These are phyloP conservation scores for Penicillium digitatum DNA, from an alignment of 2,329 filamentous ascomycete species.

Conservation along the genomic window DNA sequence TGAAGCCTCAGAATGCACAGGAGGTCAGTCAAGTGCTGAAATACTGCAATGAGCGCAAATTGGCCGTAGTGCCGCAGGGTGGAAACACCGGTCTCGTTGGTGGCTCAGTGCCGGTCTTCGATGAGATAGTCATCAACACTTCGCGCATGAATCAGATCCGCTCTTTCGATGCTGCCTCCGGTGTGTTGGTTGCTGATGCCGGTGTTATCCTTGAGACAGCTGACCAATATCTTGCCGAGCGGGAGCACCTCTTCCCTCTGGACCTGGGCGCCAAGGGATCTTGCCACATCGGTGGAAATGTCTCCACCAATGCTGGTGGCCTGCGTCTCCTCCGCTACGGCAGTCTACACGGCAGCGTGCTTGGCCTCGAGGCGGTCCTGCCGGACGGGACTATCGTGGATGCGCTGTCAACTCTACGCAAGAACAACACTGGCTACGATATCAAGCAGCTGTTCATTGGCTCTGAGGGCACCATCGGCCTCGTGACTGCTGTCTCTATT, in stretches of 20 bases:
- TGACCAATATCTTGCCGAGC: slow-evolving; percentile 79
- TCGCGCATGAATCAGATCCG: slow-evolving; percentile 85
- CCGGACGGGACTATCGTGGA: slow-evolving; percentile 90
- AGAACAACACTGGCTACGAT: slow-evolving; percentile 99
- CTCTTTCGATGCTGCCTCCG: slow-evolving; percentile 89
- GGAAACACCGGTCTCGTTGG: slow-evolving; percentile 96
- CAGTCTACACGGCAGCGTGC: slow-evolving; percentile 85
- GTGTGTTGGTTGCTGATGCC: slow-evolving; percentile 83
- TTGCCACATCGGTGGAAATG: slow-evolving; percentile 92
- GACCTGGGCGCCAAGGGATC: slow-evolving; percentile 98
- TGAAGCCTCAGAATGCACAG: slow-evolving; percentile 78
- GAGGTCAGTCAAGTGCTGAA: slow-evolving; percentile 86
- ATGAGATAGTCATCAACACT: slow-evolving; percentile 93
- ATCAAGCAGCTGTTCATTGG: slow-evolving; percentile 96
- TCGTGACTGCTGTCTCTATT: slow-evolving; percentile 86
- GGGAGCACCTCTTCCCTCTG: slow-evolving; percentile 84
- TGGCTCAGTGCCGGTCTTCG: slow-evolving; percentile 92
- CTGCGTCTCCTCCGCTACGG: slow-evolving; percentile 87
- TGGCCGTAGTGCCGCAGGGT: slow-evolving; percentile 94
- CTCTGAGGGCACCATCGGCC: slow-evolving; percentile 87
- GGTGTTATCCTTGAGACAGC: slow-evolving; percentile 86
- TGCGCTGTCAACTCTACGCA: slow-evolving; percentile 80
- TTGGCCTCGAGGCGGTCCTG: slow-evolving; percentile 89
- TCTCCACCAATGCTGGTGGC: slow-evolving; percentile 92
- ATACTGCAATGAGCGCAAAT: slow-evolving; percentile 89